A percentile compares a stretch with the other conserved stretches of the same genome.
Conservation (phyloP, 1,284 basidiomycete genomes). For the Puccinia novopanici region DNA sequence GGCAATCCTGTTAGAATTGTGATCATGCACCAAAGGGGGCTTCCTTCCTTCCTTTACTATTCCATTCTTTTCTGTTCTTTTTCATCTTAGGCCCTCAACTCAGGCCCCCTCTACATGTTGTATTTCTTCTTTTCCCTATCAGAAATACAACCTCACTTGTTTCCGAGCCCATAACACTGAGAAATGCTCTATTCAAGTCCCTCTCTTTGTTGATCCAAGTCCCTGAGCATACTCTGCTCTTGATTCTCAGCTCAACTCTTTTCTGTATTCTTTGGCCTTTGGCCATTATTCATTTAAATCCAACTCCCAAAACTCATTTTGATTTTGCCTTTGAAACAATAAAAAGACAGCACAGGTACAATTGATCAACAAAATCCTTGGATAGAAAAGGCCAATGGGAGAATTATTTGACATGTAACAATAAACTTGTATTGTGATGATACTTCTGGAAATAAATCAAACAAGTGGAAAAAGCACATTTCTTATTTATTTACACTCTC, state of each 20-base stretch:
- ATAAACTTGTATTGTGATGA: conserved; percentile 8
- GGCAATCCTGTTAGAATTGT: not conserved
- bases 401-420: conserved; percentile 4
- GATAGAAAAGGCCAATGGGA: not conserved
- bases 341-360: not conserved
- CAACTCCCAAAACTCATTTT: not conserved
- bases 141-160: no score
- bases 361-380: conserved; percentile 24
- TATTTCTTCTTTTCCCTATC: no score
- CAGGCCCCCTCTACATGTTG: no score
- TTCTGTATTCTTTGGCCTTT: no score
- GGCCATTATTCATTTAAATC: not conserved
- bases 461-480: conserved; percentile 1
- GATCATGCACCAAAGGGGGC: no score
- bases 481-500: conserved; percentile 1
- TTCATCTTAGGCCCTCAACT: no score
- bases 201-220: no score
- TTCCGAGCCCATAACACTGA: no score
- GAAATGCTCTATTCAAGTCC: no score
- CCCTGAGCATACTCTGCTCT: not conserved
- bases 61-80: no score
- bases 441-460: conserved; percentile 15
- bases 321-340: not conserved
- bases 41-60: no score
- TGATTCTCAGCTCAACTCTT: no score